Conservation (phyloP, 2,329 filamentous ascomycete species). For the Beauveria rudraprayagi region DNA sequence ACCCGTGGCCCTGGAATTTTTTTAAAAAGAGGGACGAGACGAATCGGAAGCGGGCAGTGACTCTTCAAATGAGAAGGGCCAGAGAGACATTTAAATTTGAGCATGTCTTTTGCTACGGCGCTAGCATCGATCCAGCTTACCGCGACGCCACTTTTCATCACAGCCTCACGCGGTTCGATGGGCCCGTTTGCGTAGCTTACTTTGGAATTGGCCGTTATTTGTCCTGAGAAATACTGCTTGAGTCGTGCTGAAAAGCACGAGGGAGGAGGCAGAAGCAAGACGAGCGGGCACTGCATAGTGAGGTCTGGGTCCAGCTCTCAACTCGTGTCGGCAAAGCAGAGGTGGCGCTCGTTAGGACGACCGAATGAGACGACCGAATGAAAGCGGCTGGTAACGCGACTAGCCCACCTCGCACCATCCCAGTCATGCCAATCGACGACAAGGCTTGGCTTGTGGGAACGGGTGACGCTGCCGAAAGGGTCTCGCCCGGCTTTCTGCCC, state of each 20-base stretch:
- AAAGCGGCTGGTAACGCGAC: not conserved
- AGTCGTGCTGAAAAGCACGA: not conserved
- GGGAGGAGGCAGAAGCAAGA: not conserved
- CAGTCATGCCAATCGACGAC: slow-evolving; percentile 1
- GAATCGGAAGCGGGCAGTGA: slow-evolving; percentile 3
- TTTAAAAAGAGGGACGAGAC: slow-evolving; percentile 1
- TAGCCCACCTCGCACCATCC: not conserved
- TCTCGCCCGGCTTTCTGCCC: not conserved
- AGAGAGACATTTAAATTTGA: slow-evolving; percentile 8
- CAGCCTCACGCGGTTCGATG: slow-evolving; percentile 5
- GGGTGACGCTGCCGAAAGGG: slow-evolving; percentile 10
- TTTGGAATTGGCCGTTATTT: not conserved
- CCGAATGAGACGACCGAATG: too few relatives aligned
- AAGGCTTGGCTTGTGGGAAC: slow-evolving; percentile 10
- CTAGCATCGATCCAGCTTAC: slow-evolving; percentile 8
- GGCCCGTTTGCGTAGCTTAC: not conserved
- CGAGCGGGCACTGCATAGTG: too few relatives aligned
- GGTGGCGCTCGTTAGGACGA: not conserved
- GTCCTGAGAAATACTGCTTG: not conserved
- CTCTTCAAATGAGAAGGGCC: not conserved
- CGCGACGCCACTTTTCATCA: slow-evolving; percentile 6
- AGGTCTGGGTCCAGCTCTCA: not conserved
- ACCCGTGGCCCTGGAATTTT: slow-evolving; percentile 1
- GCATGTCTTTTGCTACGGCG: not conserved
- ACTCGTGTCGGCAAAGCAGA: not conserved